A percentile compares a stretch with the other conserved stretches of the same genome.
Evolutionary conservation across 129 eudicot genomes (phyloP).

Genomic region (Lonicera japonica): DNA sequence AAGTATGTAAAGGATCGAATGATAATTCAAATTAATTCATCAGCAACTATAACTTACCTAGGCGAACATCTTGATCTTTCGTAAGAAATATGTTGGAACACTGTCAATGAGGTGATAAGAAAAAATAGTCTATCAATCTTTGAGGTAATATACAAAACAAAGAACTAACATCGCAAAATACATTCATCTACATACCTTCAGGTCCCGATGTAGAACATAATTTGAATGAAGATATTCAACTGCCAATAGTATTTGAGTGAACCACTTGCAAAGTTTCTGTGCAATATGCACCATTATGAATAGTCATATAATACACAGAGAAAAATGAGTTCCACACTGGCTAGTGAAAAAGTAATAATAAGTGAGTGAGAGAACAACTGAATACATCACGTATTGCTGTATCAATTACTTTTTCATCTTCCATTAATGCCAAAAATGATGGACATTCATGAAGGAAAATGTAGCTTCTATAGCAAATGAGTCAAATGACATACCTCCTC

Average conservation of each 20-base stretch:
- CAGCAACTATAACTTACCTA: constrained; percentile 45
- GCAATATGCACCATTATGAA: constrained; percentile 9
- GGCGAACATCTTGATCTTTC: constrained; percentile 94
- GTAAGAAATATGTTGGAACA: constrained; percentile 97
- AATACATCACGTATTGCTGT: no score
- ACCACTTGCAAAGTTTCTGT: constrained; percentile 96
- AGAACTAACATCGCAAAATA: constrained; percentile 15
- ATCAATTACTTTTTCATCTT: background rate
- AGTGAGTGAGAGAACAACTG: no score
- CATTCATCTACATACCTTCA: constrained; percentile 51
- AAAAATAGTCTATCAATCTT: constrained; percentile 13
- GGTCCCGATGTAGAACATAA: constrained; percentile 90
- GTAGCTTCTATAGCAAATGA: constrained; percentile 2
- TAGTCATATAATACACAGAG: constrained; percentile 1
- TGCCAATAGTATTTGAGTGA: constrained; percentile 82
- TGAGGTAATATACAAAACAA: constrained; percentile 2
- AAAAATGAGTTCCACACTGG: background rate
- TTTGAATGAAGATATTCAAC: constrained; percentile 94
- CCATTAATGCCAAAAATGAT: background rate
- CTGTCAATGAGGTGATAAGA: constrained; percentile 34
- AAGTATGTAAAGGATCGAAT: background rate
- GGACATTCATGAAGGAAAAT: constrained; percentile 2
- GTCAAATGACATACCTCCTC: constrained; percentile 95
- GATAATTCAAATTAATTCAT: background rate
- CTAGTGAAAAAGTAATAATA: background rate